phyloP scores from a whole-genome alignment of 495 filamentous ascomycete species.

The Cercophora sp. region DNA sequence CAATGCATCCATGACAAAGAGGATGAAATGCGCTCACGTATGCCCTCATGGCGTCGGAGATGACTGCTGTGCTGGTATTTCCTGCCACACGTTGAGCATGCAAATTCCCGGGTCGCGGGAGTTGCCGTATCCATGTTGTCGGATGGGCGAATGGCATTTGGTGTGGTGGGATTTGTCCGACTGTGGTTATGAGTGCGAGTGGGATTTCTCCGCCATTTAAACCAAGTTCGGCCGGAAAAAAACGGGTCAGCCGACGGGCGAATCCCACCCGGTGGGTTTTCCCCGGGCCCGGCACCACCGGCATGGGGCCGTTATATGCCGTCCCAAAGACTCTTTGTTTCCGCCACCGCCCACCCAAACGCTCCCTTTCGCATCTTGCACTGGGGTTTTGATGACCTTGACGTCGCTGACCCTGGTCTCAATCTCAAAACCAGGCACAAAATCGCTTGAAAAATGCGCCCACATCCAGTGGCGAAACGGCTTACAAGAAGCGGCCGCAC shows the following conservation, averaged over 20 bases:
- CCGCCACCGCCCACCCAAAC: too few species aligned
- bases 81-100: neutral
- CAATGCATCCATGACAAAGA: neutral
- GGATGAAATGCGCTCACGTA: neutral
- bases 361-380: too few species aligned
- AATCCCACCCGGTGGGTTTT: neutral
- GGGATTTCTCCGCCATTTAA: neutral
- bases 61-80: neutral
- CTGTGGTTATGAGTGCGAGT: neutral
- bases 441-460: too few species aligned
- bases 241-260: neutral
- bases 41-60: neutral
- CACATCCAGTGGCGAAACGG: too few species aligned
- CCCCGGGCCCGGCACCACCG: neutral
- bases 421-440: too few species aligned
- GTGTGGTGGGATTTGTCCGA: constrained; percentile 1
- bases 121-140: neutral
- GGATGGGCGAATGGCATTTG: neutral
- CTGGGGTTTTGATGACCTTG: too few species aligned
- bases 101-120: neutral
- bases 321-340: too few species aligned
- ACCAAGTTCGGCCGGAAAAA: neutral
- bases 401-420: too few species aligned
- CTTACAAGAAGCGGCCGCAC: too few species aligned
- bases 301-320: neutral